Evolutionary conservation across 805 yeast genomes (phyloP).

Genomic region (Schizosaccharomyces lindneri): DNA sequence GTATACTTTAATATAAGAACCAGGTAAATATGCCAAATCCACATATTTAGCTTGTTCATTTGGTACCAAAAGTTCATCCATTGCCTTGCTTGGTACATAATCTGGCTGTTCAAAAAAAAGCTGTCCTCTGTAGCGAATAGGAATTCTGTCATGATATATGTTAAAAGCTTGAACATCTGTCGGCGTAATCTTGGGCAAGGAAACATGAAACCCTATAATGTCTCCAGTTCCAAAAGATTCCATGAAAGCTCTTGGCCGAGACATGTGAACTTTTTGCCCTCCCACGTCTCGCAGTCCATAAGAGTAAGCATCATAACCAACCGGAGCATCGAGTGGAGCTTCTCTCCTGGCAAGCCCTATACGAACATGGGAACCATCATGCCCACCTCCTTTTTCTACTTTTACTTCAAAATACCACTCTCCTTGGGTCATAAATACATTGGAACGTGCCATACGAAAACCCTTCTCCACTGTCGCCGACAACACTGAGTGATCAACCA

Average conservation of each 20-base stretch:
- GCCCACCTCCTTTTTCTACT: conserved; percentile 21
- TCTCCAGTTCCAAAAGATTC: conserved; percentile 52
- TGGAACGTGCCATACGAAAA: conserved; percentile 58
- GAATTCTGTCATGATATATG: conserved; percentile 56
- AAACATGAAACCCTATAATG: conserved; percentile 51
- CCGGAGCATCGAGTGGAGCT: conserved; percentile 72
- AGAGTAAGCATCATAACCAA: conserved; percentile 84
- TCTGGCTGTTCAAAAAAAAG: conserved; percentile 70
- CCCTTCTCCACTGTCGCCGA: conserved; percentile 39
- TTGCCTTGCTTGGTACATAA: conserved; percentile 38
- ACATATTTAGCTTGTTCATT: conserved; percentile 17
- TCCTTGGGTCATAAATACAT: conserved; percentile 57
- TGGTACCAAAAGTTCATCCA: conserved; percentile 41
- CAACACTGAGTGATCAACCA: conserved; percentile 15
- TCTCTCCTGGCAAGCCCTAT: conserved; percentile 68
- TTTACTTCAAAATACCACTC: conserved; percentile 55
- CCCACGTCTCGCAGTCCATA: conserved; percentile 65
- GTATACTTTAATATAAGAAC: conserved; percentile 41
- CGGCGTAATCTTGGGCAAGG: conserved; percentile 26
- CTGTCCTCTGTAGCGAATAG: conserved; percentile 55
- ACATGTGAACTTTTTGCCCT: conserved; percentile 52
- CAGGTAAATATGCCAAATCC: conserved; percentile 13
- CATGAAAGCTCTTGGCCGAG: conserved; percentile 37
- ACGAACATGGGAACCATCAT: conserved; percentile 36
- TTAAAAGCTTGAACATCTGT: background rate